Evolutionary conservation across 1,284 basidiomycete genomes (phyloP).

Genomic region (Meira miltonrushii): DNA sequence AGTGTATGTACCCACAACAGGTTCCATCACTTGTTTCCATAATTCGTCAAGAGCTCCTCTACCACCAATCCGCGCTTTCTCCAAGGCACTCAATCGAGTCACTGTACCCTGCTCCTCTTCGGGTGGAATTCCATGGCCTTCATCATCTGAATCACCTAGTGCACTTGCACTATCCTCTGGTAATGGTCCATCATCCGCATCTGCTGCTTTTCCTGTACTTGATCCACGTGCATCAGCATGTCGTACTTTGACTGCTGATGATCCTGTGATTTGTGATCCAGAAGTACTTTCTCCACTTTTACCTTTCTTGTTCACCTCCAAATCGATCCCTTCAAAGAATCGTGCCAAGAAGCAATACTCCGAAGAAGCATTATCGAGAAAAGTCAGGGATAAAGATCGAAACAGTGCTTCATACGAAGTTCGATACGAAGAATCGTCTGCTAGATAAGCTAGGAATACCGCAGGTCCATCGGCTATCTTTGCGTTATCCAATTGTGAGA

Average conservation of each 20-base stretch:
- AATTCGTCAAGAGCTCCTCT: constrained; percentile 34
- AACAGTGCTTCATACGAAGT: constrained; percentile 46
- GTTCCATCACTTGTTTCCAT: constrained; percentile 49
- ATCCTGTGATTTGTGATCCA: not conserved
- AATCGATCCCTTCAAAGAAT: constrained; percentile 35
- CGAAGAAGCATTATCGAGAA: constrained; percentile 47
- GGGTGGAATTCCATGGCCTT: constrained; percentile 7
- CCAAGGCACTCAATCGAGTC: constrained; percentile 22
- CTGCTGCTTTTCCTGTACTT: constrained; percentile 10
- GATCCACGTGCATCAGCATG: constrained; percentile 2
- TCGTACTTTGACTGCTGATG: not conserved
- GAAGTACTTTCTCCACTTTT: not conserved
- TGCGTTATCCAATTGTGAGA: constrained; percentile 24
- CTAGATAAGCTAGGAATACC: constrained; percentile 42
- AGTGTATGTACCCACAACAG: constrained; percentile 26
- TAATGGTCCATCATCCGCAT: constrained; percentile 13
- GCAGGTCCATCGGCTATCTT: constrained; percentile 22
- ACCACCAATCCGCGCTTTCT: constrained; percentile 20
- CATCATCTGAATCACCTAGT: constrained; percentile 11
- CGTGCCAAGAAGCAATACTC: constrained; percentile 47
- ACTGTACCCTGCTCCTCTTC: constrained; percentile 14
- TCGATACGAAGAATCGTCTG: constrained; percentile 31
- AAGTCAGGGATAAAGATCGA: constrained; percentile 35
- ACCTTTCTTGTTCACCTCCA: not conserved
- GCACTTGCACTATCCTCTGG: constrained; percentile 21